Percentiles rank a stretch among this genome's conserved stretches.
Conservation (phyloP, 192 early-diverging fungal species). For the Powellomyces hirtus region DNA sequence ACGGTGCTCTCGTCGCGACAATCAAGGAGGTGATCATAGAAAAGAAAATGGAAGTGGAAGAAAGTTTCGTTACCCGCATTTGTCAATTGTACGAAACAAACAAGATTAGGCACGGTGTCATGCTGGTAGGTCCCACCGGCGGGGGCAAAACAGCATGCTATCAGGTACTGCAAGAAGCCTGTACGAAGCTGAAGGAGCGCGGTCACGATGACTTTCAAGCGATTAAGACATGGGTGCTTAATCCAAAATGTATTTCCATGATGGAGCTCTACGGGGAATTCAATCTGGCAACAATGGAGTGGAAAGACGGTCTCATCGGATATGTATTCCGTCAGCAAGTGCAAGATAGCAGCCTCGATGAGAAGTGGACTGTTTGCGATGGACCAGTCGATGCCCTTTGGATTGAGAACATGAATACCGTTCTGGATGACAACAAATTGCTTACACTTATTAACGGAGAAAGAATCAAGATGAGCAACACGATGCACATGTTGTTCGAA, state of each 20-base stretch:
- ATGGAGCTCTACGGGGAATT: conserved; percentile 63
- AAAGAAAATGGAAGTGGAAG: conserved; percentile 44
- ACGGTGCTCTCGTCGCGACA: conserved; percentile 41
- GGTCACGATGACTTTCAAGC: conserved; percentile 38
- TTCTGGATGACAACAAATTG: conserved; percentile 65
- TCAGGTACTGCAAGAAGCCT: conserved; percentile 50
- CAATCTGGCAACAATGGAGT: conserved; percentile 64
- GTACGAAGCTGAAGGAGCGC: conserved; percentile 39
- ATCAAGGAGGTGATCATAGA: conserved; percentile 51
- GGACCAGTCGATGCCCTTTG: conserved; percentile 64
- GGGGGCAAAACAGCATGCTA: conserved; percentile 65
- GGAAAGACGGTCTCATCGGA: conserved; percentile 63
- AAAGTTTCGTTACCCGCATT: conserved; percentile 49
- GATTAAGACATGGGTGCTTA: conserved; percentile 58
- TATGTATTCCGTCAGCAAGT: conserved; percentile 54
- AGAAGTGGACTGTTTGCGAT: conserved; percentile 64
- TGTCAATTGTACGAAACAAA: conserved; percentile 62
- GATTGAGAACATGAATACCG: conserved; percentile 67
- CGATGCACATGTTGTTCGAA: conserved; percentile 68
- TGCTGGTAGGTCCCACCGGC: conserved; percentile 63
- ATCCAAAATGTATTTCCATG: conserved; percentile 65
- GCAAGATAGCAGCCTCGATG: conserved; percentile 48
- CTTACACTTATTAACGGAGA: conserved; percentile 64
- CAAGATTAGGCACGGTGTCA: conserved; percentile 59
- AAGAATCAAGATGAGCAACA: conserved; percentile 57